phyloP scores from a whole-genome alignment of 345 rosid genomes.

The Lumnitzera littorea region DNA sequence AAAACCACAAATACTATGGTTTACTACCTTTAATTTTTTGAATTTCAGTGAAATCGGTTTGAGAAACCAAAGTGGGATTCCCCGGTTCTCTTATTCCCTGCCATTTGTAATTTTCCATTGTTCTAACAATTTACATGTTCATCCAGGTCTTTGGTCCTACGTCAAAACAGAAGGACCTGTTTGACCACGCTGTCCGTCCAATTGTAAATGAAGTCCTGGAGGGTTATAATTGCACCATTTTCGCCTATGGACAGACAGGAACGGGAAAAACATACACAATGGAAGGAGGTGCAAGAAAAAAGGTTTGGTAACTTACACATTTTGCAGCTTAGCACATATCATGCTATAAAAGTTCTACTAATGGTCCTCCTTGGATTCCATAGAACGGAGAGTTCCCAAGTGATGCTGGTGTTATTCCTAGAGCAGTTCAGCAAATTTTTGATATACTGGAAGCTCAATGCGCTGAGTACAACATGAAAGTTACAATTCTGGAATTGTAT shows the following conservation, averaged over 20 bases:
- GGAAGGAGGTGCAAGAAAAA: slow-evolving; percentile 98
- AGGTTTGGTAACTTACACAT: slow-evolving; percentile 30
- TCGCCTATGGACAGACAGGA: slow-evolving; percentile 99
- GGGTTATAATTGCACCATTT: slow-evolving; percentile 97
- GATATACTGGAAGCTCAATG: slow-evolving; percentile 80
- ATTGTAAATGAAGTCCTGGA: slow-evolving; percentile 95
- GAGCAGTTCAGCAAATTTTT: slow-evolving; percentile 89
- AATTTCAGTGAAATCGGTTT: no score
- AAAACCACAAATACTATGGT: no score
- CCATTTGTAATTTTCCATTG: not conserved
- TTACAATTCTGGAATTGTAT: slow-evolving; percentile 88
- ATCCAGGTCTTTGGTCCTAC: slow-evolving; percentile 87
- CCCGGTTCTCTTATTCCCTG: not conserved
- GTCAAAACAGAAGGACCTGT: slow-evolving; percentile 82
- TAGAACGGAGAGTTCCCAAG: slow-evolving; percentile 95
- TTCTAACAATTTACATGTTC: slow-evolving; percentile 3
- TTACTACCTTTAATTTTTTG: no score
- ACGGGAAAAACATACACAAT: slow-evolving; percentile 98
- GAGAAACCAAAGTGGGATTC: not conserved
- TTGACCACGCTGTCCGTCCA: slow-evolving; percentile 77
- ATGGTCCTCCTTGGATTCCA: slow-evolving; percentile 18
- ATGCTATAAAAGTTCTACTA: slow-evolving; percentile 5
- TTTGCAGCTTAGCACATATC: no score
- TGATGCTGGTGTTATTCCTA: slow-evolving; percentile 96
- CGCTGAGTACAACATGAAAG: slow-evolving; percentile 97